A percentile compares a stretch with the other conserved stretches of the same genome.
Conservation (phyloP, 495 filamentous ascomycete genomes). For the Saxophila tyrrhenica region DNA sequence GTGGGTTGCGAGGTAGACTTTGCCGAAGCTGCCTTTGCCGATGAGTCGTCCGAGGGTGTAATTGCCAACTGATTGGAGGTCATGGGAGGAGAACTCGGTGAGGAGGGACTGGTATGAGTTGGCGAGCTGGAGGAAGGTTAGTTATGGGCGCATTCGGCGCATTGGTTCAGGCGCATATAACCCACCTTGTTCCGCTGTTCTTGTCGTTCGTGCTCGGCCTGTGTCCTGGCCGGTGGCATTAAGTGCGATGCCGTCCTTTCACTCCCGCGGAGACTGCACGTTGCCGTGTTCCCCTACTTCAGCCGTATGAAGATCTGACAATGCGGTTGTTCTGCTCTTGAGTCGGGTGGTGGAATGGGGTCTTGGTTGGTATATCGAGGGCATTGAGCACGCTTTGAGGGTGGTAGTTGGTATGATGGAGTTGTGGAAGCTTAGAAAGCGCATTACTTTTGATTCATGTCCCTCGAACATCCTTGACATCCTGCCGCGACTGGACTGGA, state of each 20-base stretch:
- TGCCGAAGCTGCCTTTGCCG: slow-evolving; percentile 95
- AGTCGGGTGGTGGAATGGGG: not conserved
- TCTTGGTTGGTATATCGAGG: not conserved
- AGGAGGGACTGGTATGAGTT: slow-evolving; percentile 93
- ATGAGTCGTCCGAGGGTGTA: slow-evolving; percentile 85
- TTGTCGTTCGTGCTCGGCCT: slow-evolving; percentile 3
- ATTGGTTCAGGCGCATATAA: not conserved
- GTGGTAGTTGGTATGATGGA: not conserved
- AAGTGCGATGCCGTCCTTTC: not conserved
- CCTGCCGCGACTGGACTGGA: not conserved
- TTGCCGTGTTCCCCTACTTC: not conserved
- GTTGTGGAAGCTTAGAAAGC: not conserved
- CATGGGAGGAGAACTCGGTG: slow-evolving; percentile 87
- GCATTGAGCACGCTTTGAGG: not conserved
- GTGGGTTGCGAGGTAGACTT: slow-evolving; percentile 92
- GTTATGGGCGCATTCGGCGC: slow-evolving; percentile 9
- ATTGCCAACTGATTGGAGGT: slow-evolving; percentile 84
- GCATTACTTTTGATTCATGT: not conserved
- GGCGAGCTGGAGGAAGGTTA: slow-evolving; percentile 56
- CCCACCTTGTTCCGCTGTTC: slow-evolving; percentile 5
- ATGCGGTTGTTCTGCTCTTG: not conserved
- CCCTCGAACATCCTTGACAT: not conserved
- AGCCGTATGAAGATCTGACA: not conserved
- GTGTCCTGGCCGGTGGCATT: slow-evolving; percentile 4
- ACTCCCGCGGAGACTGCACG: not conserved